Percentiles rank a stretch among this genome's conserved stretches.
phyloP scores from a whole-genome alignment of 352 stramenopile genomes.

The Globisporangium acanthophoron region DNA sequence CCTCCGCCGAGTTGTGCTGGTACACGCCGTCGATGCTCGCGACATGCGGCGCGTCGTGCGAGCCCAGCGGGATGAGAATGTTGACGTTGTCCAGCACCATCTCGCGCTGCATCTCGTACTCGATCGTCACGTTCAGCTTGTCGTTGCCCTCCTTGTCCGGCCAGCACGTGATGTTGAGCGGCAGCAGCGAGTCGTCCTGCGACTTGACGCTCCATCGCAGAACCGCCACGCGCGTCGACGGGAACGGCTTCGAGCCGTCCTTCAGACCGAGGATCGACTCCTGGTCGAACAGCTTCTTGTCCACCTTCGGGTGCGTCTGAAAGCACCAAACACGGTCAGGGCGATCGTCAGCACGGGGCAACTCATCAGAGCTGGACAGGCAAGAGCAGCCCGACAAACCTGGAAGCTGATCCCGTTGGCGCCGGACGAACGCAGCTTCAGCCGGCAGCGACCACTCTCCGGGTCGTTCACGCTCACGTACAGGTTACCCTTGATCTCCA shows the following conservation, averaged over 20 bases:
- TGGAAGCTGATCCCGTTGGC: constrained; percentile 78
- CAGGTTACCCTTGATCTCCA: constrained; percentile 85
- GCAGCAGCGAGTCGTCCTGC: constrained; percentile 79
- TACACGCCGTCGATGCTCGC: constrained; percentile 81
- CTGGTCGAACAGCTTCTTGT: constrained; percentile 85
- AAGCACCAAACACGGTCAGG: too few relatives aligned
- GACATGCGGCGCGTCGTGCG: constrained; percentile 61
- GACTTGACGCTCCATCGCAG: constrained; percentile 86
- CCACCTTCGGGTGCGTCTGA: constrained; percentile 81
- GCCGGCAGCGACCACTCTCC: constrained; percentile 53
- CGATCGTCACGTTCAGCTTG: constrained; percentile 87
- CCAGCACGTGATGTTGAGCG: constrained; percentile 86
- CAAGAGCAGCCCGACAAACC: constrained; percentile 5
- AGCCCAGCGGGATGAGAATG: constrained; percentile 74
- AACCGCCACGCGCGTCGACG: constrained; percentile 71
- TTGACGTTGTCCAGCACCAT: constrained; percentile 89
- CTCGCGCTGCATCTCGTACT: constrained; percentile 84
- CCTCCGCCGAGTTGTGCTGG: constrained; percentile 76
- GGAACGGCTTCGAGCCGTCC: constrained; percentile 81
- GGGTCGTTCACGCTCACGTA: constrained; percentile 83
- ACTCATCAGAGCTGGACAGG: too few relatives aligned
- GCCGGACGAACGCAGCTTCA: constrained; percentile 64
- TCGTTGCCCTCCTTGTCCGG: constrained; percentile 77
- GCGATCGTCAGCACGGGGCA: too few relatives aligned
- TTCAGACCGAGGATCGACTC: constrained; percentile 77